Evolutionary conservation across 768 basidiomycete genomes (phyloP).

Genomic region (Mycena galericulata): DNA sequence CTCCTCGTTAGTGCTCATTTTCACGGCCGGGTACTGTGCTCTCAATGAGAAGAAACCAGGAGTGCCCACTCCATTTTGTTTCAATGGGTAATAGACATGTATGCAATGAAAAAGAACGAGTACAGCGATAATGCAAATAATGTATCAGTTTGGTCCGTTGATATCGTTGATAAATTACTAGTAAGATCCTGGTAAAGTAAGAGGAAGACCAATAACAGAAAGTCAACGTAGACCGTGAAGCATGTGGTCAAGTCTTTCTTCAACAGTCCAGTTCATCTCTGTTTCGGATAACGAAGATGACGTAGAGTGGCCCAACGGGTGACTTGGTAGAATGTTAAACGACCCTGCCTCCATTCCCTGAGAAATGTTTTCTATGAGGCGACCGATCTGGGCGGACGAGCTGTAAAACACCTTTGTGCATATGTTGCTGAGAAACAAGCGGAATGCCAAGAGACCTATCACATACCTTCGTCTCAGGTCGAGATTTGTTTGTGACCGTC

Average conservation of each 20-base stretch:
- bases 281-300: constrained; percentile 75
- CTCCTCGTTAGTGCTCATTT: no score
- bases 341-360: constrained; percentile 86
- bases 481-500: constrained; percentile 60
- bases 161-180: constrained; percentile 31
- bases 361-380: constrained; percentile 85
- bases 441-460: constrained; percentile 29
- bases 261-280: constrained; percentile 76
- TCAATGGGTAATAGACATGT: constrained; percentile 81
- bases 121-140: constrained; percentile 19
- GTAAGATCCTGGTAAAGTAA: constrained; percentile 18
- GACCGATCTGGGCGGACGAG: constrained; percentile 82
- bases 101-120: constrained; percentile 52
- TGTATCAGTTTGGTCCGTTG: constrained; percentile 29
- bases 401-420: constrained; percentile 76
- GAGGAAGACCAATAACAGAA: constrained; percentile 35
- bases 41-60: no score
- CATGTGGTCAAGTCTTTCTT: constrained; percentile 83
- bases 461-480: constrained; percentile 88
- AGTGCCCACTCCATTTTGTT: constrained; percentile 71
- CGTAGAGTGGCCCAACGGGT: constrained; percentile 62
- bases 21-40: no score
- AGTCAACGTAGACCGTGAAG: constrained; percentile 50
- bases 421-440: constrained; percentile 39
- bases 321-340: constrained; percentile 76